phyloP scores from a whole-genome alignment of 1,284 basidiomycete genomes.

The Entoloma clypeatum region DNA sequence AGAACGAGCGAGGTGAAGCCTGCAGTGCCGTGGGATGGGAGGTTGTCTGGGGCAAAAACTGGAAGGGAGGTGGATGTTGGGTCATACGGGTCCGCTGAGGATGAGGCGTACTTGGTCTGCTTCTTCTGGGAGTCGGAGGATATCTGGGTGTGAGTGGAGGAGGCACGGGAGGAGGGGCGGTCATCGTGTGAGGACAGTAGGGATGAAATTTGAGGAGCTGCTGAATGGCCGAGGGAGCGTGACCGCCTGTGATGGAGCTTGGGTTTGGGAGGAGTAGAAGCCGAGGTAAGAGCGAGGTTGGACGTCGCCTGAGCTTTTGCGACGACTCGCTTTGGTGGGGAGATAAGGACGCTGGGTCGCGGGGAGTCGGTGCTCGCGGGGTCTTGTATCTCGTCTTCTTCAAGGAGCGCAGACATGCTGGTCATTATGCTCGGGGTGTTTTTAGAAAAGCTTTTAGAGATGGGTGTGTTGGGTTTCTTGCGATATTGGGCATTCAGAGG shows the following conservation, averaged over 20 bases:
- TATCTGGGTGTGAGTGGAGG: constrained; percentile 10
- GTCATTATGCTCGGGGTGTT: constrained; percentile 42
- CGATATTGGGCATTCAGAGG: constrained; percentile 18
- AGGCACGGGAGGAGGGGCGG: constrained; percentile 7
- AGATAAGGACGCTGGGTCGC: constrained; percentile 27
- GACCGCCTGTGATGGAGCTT: constrained; percentile 26
- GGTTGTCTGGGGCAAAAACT: constrained; percentile 26
- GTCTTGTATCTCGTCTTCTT: constrained; percentile 49
- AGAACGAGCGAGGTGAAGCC: constrained; percentile 72
- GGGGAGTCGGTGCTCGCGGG: constrained; percentile 14
- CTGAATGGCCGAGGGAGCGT: constrained; percentile 25
- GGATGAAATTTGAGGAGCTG: constrained; percentile 11
- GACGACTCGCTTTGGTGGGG: constrained; percentile 17
- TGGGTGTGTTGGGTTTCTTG: constrained; percentile 19
- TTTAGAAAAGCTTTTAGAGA: constrained; percentile 20
- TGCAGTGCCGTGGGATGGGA: constrained; percentile 52
- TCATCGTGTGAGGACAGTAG: constrained; percentile 11
- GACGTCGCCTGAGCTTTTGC: constrained; percentile 12
- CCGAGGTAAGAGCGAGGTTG: constrained; percentile 6
- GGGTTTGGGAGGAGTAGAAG: constrained; percentile 4
- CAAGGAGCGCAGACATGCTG: constrained; percentile 53
- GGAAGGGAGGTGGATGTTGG: constrained; percentile 22
- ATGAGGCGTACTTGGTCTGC: constrained; percentile 24
- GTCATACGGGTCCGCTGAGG: constrained; percentile 19
- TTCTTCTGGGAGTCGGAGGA: constrained; percentile 13